Percentiles rank a stretch among this genome's conserved stretches.
Evolutionary conservation across 176 grass and related monocot genomes (phyloP).

Genomic region (sorghum (Sorghum bicolor)): DNA sequence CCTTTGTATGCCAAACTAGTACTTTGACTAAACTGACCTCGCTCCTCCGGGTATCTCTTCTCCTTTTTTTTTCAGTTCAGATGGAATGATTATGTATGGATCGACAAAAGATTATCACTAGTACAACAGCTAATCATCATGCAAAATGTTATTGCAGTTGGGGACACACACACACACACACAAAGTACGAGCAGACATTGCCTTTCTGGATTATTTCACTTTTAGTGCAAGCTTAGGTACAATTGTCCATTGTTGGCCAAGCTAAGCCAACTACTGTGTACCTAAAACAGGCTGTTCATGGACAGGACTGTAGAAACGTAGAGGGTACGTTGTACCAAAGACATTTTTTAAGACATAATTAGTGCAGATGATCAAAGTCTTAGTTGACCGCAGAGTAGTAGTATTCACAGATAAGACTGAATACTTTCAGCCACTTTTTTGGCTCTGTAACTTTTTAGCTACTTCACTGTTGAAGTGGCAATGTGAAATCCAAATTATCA

Average conservation of each 20-base stretch:
- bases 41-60: background rate
- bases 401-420: background rate
- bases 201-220: constrained; percentile 1
- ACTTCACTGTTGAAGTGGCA: background rate
- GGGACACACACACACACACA: background rate
- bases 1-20: background rate
- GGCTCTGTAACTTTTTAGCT: background rate
- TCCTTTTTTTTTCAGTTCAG: background rate
- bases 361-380: background rate
- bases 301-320: background rate
- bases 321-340: background rate
- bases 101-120: background rate
- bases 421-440: background rate
- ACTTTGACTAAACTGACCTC: constrained; percentile 36
- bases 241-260: constrained; percentile 16
- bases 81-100: background rate
- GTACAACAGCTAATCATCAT: constrained; percentile 5
- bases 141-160: background rate
- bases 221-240: constrained; percentile 22
- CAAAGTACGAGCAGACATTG: constrained; percentile 11
- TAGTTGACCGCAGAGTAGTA: background rate
- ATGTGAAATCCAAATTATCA: background rate
- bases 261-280: constrained; percentile 10
- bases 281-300: constrained; percentile 35
- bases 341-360: background rate